Evolutionary conservation across 2,329 filamentous ascomycete species (phyloP).

Genomic region (Dothiorella sarmentorum): DNA sequence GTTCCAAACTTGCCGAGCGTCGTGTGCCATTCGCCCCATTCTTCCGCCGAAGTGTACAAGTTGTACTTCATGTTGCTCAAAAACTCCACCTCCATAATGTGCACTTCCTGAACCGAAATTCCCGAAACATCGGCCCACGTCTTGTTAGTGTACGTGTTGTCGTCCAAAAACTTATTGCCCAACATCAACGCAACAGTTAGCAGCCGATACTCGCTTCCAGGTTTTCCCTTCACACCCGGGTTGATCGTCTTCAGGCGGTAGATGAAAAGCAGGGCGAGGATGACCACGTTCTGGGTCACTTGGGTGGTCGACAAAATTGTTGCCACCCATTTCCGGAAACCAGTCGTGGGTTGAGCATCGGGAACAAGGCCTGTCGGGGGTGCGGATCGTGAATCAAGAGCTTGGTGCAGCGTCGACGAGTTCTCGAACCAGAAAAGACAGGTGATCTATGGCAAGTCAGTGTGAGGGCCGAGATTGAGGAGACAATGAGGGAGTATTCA

Average conservation of each 20-base stretch:
- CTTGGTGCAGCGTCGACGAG: constrained; percentile 70
- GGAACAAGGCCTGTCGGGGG: constrained; percentile 55
- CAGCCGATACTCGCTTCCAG: constrained; percentile 88
- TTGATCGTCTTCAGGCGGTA: constrained; percentile 90
- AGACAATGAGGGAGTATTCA: constrained; percentile 15
- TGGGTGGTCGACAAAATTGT: constrained; percentile 90
- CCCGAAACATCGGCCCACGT: constrained; percentile 98
- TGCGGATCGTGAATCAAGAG: constrained; percentile 58
- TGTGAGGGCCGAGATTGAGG: neutral
- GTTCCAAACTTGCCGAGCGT: constrained; percentile 78
- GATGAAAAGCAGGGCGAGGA: constrained; percentile 87
- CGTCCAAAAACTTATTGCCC: constrained; percentile 96
- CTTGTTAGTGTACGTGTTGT: constrained; percentile 99
- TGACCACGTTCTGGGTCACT: constrained; percentile 91
- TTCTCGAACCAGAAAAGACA: constrained; percentile 98
- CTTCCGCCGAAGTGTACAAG: constrained; percentile 75
- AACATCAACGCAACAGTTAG: constrained; percentile 95
- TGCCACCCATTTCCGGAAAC: constrained; percentile 91
- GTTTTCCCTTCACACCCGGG: constrained; percentile 81
- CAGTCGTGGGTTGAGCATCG: constrained; percentile 71
- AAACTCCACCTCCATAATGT: constrained; percentile 99
- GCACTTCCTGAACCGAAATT: constrained; percentile 90
- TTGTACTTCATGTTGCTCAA: constrained; percentile 97
- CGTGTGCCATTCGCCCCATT: constrained; percentile 85
- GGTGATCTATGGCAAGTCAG: constrained; percentile 62